Base-by-base conservation (phyloP, 1,139 yeast genomes). In the Zygosaccharomyces sapae region DNA sequence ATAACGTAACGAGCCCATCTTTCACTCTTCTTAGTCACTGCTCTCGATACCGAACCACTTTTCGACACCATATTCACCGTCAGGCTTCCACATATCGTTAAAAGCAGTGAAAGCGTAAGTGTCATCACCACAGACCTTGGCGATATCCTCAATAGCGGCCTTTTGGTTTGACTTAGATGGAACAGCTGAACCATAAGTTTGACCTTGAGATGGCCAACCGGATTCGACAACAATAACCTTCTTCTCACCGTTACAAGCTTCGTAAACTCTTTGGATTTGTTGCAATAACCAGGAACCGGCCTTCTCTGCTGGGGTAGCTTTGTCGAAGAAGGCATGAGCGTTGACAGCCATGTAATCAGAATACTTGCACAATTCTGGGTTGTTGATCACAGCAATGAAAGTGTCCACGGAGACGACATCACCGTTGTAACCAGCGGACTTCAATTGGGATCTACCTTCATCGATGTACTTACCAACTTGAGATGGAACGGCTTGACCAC, bases 331-430 rank as follows among this genome's bases (percentile, higher is more conserved):
- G 58, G 92, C 85, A 68, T 85, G 95, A 48, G 86, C 84, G 68
- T 84, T 85, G 57, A 83, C 85, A 27, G 92, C 92, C 69, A 85
- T 73, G 74, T 83, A 85, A 69, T 85, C 94, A 30, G 89, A 83
- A 61, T 71, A 68, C 43, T 74, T 69, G 73, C 95, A 86, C 66
- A 85, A 76, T 34, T 70, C 83, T 52, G 89, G 83, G 76, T 85
- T 83, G 70, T 74, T 74, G 53, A 79, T 74, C 56, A 82, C 81
- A 43, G 94, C 90, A 59, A 80, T 79, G 66, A 83, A 81, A 45
- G 95, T 85, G 67, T 86, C 95, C 51, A 83, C 92, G 18, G 89
- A 75, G 45, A 85, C 90, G 59, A 85, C 80, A 38, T 80, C 72
- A 53, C 94, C 95, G 42, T 75, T 56, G 77, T 80, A 86, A 60